phyloP scores from a whole-genome alignment of 768 basidiomycete genomes.

The Mycena vulgaris region DNA sequence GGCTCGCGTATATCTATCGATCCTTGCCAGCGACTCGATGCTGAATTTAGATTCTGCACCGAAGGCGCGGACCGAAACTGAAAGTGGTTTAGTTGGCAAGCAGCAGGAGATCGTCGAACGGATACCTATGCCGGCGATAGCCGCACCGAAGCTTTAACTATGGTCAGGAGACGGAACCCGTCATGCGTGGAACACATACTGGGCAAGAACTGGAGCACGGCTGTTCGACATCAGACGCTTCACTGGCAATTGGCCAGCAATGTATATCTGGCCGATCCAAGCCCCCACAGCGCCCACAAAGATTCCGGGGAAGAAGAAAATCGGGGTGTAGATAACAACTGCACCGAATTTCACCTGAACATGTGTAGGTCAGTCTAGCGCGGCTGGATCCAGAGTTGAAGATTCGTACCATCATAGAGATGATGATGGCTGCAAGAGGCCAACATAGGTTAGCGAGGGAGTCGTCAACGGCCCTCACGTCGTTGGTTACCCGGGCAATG shows the following conservation, averaged over 20 bases:
- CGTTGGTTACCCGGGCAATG: conserved; percentile 65
- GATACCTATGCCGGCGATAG: conserved; percentile 59
- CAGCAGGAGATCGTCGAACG: background rate
- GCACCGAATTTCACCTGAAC: conserved; percentile 46
- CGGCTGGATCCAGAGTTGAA: background rate
- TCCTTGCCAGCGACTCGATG: conserved; percentile 51
- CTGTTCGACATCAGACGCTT: conserved; percentile 45
- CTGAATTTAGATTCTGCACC: conserved; percentile 58
- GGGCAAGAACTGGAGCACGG: conserved; percentile 45
- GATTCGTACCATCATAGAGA: conserved; percentile 51
- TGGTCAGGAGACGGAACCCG: conserved; percentile 20
- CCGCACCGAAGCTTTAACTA: conserved; percentile 54
- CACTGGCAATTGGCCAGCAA: conserved; percentile 45
- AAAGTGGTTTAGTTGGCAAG: background rate
- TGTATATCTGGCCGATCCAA: conserved; percentile 46
- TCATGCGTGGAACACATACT: conserved; percentile 51
- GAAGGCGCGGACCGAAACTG: conserved; percentile 62
- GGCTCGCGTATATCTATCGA: conserved; percentile 56
- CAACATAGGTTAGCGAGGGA: conserved; percentile 51
- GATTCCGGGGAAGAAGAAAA: conserved; percentile 45
- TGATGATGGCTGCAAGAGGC: conserved; percentile 44
- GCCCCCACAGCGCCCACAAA: conserved; percentile 39
- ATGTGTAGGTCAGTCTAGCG: background rate
- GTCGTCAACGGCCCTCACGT: conserved; percentile 54
- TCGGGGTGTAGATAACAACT: conserved; percentile 46